Evolutionary conservation across 345 rosid species (phyloP), one percentile per base, ranked within the genome.

Genomic region (Brassica carinata): DNA sequence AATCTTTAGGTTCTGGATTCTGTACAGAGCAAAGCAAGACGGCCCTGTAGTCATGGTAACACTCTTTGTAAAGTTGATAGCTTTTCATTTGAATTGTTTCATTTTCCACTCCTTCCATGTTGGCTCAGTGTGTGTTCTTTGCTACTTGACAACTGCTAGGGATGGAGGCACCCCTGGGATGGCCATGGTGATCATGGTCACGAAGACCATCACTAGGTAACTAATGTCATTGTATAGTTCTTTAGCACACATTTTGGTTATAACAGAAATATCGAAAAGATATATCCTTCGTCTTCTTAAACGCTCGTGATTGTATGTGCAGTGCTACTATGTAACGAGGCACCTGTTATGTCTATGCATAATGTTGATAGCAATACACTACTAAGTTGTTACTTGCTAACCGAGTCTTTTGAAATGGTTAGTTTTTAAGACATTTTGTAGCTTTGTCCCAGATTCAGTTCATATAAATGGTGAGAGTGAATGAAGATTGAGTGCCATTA

Each of bases 131-230:
- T 51, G 61, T 15, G 59, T 5, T 55, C 23, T 51, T 55, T 55
- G 9, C 14, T 14, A 51, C 18, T 51, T 51, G 58, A 8, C 58
- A 51, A 51, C 19, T 53, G 7, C 8, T 55, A 55, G 62, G 62
- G 62, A 71, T 95, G 98, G 99, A 77, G 98, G 53, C 99, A 93
- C 83, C 99, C 98, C 6, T 96, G 99, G 99, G 99, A 96, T 27
- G 98, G 98, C 36, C 98, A 92, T 77, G 98, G 84, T 70, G 98
- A 89, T 83, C 94, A 90, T 36, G 93, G 93, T 72, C 92, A 88
- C 64, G 92, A 85, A 13, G 85, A 84, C 74, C 88, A 84, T 66
- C 93, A 90, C 75, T 88, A 88, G 98, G 95, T 90, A 83, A 65
- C 69, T 14, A 34, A 10, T 64, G 10, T 68, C 62, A 7, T 43